These are phyloP conservation scores for Isatis lusitanica DNA, from an alignment of 441 rosid species.

Conservation along the genomic window DNA sequence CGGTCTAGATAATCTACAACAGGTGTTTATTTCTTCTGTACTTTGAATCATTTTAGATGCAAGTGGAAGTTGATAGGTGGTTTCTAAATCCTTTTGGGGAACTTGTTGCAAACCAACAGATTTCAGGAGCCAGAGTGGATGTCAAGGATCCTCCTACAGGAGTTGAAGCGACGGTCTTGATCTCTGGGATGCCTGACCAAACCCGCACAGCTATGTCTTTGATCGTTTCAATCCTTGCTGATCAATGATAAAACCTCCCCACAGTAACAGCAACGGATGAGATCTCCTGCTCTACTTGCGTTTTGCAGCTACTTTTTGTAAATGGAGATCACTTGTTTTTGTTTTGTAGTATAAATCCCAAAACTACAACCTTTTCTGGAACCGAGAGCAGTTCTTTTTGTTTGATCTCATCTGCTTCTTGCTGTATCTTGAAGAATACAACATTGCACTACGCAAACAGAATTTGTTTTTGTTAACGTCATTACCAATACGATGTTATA, in stretches of 20 bases:
- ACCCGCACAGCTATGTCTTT: constrained; percentile 53
- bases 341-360: not conserved
- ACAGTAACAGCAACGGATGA: not conserved
- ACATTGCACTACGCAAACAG: not conserved
- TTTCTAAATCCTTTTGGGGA: not conserved
- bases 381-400: not conserved
- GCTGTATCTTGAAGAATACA: not conserved
- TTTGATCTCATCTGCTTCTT: not conserved
- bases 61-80: not conserved
- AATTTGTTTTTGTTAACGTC: not conserved
- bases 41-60: not conserved
- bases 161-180: constrained; percentile 43
- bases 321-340: not conserved
- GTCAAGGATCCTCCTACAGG: constrained; percentile 44
- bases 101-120: constrained; percentile 32
- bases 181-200: constrained; percentile 55
- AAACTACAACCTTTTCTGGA: not conserved
- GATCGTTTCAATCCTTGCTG: constrained; percentile 34
- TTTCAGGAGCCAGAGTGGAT: constrained; percentile 51
- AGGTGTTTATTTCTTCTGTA: constrained; percentile 26
- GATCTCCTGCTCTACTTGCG: not conserved
- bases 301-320: not conserved
- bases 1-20: constrained; percentile 44
- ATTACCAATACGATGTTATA: not conserved
- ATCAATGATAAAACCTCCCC: not conserved